Percentiles rank a stretch among this genome's conserved stretches.
These are phyloP conservation scores for Cyclotella sp. DNA, from an alignment of 108 stramenopile species.

Conservation along the genomic window DNA sequence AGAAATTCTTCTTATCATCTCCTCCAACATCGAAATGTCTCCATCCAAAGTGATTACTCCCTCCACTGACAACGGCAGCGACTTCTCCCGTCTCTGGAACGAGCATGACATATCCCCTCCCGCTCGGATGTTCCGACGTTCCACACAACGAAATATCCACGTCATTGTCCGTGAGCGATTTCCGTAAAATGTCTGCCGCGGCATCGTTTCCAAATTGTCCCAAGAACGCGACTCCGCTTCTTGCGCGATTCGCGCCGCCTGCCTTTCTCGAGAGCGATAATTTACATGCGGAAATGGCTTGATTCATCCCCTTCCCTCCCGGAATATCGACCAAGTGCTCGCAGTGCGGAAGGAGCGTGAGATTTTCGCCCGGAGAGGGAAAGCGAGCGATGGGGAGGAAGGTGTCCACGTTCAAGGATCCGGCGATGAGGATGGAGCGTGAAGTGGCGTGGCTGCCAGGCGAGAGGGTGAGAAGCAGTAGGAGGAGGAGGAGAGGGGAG, in stretches of 20 bases:
- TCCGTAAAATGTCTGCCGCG: constrained; percentile 51
- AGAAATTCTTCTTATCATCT: not conserved
- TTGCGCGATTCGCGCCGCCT: not conserved
- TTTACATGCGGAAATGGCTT: constrained; percentile 76
- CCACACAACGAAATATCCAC: constrained; percentile 60
- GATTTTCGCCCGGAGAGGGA: constrained; percentile 80
- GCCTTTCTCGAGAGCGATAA: constrained; percentile 23
- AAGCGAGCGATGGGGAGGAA: constrained; percentile 73
- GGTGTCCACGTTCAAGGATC: constrained; percentile 81
- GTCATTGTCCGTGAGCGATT: constrained; percentile 42
- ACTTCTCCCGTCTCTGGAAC: constrained; percentile 66
- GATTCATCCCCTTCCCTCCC: constrained; percentile 85
- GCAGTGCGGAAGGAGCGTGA: constrained; percentile 54
- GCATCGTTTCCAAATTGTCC: constrained; percentile 80
- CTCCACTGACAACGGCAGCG: constrained; percentile 76
- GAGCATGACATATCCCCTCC: constrained; percentile 81
- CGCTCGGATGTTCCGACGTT: constrained; percentile 53
- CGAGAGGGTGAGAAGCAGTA: not conserved
- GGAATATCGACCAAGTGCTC: constrained; percentile 67
- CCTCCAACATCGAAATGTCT: not conserved
- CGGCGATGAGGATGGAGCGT: constrained; percentile 71
- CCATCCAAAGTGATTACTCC: constrained; percentile 80
- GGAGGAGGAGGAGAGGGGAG: not conserved
- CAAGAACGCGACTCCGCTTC: constrained; percentile 55
- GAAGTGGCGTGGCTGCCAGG: not conserved